Percentiles rank a stretch among this genome's conserved stretches.
Evolutionary conservation across 306 rosid species (phyloP).

Genomic region (Fagus crenata): DNA sequence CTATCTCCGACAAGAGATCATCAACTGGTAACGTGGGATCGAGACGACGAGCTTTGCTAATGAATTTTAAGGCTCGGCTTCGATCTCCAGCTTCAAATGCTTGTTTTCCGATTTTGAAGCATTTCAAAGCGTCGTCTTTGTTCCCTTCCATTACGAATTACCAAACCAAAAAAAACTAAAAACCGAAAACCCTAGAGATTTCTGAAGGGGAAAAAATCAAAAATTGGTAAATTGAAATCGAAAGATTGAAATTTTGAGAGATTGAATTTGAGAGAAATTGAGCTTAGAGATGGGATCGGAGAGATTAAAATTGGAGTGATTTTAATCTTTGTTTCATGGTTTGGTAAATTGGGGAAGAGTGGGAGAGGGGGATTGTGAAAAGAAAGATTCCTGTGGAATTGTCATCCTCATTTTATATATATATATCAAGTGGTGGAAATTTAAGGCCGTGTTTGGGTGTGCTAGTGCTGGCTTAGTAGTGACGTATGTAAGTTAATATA

Average conservation of each 20-base stretch:
- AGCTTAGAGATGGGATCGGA: slow-evolving; percentile 42
- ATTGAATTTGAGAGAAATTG: slow-evolving; percentile 16
- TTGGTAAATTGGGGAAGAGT: no score
- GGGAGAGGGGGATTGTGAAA: no score
- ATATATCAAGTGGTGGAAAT: no score
- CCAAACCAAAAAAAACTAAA: not conserved
- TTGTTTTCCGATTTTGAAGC: slow-evolving; percentile 71
- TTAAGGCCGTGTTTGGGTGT: no score
- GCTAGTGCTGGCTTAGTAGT: no score
- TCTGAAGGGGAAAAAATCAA: not conserved
- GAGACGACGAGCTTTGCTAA: slow-evolving; percentile 81
- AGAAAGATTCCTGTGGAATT: no score
- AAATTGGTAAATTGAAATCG: not conserved
- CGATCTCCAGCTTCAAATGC: slow-evolving; percentile 77
- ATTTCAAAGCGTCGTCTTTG: slow-evolving; percentile 87
- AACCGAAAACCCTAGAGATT: slow-evolving; percentile 10
- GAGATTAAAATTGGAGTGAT: no score
- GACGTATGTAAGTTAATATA: no score
- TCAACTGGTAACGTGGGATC: slow-evolving; percentile 69
- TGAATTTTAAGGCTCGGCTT: slow-evolving; percentile 66
- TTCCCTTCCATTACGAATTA: slow-evolving; percentile 71
- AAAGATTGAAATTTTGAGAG: not conserved
- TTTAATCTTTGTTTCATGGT: no score
- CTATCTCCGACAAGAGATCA: slow-evolving; percentile 57
- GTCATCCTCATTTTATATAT: no score